Evolutionary conservation across 306 rosid genomes (phyloP).

Genomic region (Dalbergia oliveri): DNA sequence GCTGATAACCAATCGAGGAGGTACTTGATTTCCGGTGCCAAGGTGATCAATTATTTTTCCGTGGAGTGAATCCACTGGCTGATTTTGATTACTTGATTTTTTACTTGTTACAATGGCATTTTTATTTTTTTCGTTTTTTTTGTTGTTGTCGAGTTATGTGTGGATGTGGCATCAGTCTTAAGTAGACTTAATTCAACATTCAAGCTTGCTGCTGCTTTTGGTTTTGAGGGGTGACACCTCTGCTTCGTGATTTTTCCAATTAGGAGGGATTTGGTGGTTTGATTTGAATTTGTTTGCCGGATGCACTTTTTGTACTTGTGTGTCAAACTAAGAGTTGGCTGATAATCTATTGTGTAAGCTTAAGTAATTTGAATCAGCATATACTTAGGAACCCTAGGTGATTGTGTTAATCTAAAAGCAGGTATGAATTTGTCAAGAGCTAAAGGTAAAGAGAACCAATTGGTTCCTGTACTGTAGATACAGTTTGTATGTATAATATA

Average conservation of each 20-base stretch:
- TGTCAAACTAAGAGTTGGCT: neutral
- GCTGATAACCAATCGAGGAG: constrained; percentile 65
- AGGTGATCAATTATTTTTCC: constrained; percentile 54
- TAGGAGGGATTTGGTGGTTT: neutral
- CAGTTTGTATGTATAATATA: constrained; percentile 23
- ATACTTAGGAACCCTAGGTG: neutral
- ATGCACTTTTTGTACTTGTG: neutral
- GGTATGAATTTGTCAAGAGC: neutral
- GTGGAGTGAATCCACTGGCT: neutral
- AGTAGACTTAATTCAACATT: neutral
- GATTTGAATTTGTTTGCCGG: constrained; percentile 15
- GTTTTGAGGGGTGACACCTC: constrained; percentile 1
- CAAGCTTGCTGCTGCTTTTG: neutral
- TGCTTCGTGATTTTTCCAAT: constrained; percentile 4
- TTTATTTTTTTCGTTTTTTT: neutral
- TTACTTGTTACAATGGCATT: neutral
- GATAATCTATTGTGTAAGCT: neutral
- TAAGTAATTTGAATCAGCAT: neutral
- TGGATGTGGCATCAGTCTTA: neutral
- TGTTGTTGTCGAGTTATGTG: neutral
- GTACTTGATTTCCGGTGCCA: constrained; percentile 74
- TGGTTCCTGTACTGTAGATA: neutral
- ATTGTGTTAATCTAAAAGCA: constrained; percentile 4
- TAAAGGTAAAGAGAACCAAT: neutral
- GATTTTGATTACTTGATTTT: constrained; percentile 1